Conservation (phyloP, 805 yeast genomes). For the Pichia manshurica region DNA sequence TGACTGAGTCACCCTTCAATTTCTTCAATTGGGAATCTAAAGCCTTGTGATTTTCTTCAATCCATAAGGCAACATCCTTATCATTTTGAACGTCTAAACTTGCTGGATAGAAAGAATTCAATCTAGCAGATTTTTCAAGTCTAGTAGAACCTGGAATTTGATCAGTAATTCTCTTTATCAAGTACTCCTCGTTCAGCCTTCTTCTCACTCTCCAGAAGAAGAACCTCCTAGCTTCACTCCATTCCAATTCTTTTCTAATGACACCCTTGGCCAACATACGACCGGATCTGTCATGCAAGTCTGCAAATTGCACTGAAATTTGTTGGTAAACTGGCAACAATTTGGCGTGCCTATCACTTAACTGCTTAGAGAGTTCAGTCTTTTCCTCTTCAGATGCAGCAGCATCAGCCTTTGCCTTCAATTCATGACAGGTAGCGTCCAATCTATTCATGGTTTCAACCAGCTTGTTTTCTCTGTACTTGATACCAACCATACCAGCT, state of each 20-base stretch:
- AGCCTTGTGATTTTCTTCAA: slow-evolving; percentile 67
- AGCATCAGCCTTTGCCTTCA: slow-evolving; percentile 53
- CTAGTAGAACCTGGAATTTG: slow-evolving; percentile 56
- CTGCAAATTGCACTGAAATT: slow-evolving; percentile 93
- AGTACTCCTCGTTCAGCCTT: slow-evolving; percentile 87
- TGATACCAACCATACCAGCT: slow-evolving; percentile 98
- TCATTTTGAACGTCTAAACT: slow-evolving; percentile 67
- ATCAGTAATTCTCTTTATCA: slow-evolving; percentile 66
- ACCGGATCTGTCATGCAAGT: slow-evolving; percentile 93
- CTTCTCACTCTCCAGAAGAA: slow-evolving; percentile 99
- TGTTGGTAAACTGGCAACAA: slow-evolving; percentile 87
- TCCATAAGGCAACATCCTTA: slow-evolving; percentile 74
- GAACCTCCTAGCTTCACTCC: slow-evolving; percentile 86
- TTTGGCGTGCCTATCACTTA: slow-evolving; percentile 71
- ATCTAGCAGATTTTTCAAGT: slow-evolving; percentile 78
- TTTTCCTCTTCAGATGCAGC: slow-evolving; percentile 59
- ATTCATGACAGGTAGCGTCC: slow-evolving; percentile 66
- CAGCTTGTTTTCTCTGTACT: slow-evolving; percentile 90
- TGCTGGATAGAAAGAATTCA: slow-evolving; percentile 80
- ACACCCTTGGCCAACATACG: slow-evolving; percentile 96
- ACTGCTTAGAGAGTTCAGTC: slow-evolving; percentile 54
- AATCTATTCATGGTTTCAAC: slow-evolving; percentile 87
- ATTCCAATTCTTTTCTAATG: slow-evolving; percentile 76
- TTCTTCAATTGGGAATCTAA: slow-evolving; percentile 57
- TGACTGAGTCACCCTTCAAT: slow-evolving; percentile 60